Conservation (phyloP, 2,329 filamentous ascomycete genomes). For the Cercospora nicotianae region DNA sequence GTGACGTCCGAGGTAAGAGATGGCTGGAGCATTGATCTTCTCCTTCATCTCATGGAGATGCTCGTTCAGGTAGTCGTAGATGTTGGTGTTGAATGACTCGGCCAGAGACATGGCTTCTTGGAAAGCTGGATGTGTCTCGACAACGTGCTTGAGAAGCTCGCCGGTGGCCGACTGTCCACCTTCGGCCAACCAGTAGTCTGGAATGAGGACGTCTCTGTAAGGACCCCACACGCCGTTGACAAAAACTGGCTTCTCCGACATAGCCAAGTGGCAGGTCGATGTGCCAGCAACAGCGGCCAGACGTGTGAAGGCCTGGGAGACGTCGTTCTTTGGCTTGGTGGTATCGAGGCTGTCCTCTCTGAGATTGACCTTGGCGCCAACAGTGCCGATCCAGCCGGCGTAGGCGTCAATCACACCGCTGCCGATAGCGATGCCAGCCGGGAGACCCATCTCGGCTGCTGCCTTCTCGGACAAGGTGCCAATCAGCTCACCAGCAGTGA, state of each 20-base stretch:
- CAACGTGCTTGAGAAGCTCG: constrained; percentile 87
- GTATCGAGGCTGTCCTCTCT: constrained; percentile 59
- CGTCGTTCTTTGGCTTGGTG: constrained; percentile 72
- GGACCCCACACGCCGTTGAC: constrained; percentile 96
- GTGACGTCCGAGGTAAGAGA: constrained; percentile 85
- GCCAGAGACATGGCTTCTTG: constrained; percentile 76
- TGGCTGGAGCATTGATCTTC: constrained; percentile 67
- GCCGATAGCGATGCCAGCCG: constrained; percentile 84
- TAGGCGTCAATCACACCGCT: constrained; percentile 98
- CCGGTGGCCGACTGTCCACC: constrained; percentile 96
- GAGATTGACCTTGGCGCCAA: constrained; percentile 91
- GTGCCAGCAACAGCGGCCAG: constrained; percentile 94
- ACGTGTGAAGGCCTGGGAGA: constrained; percentile 88
- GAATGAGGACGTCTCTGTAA: constrained; percentile 89
- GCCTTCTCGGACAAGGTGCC: constrained; percentile 82
- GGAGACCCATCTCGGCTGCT: constrained; percentile 77
- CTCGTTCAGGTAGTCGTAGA: constrained; percentile 92
- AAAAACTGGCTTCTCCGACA: constrained; percentile 91
- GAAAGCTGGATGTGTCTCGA: constrained; percentile 92
- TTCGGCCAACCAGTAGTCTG: constrained; percentile 94
- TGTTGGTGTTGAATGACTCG: constrained; percentile 78
- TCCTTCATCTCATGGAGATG: constrained; percentile 76
- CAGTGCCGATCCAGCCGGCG: constrained; percentile 96
- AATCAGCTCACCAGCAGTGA: constrained; percentile 88
- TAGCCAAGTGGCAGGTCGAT: constrained; percentile 94